Conservation (phyloP, 306 rosid species). For the Luffa acutangula region DNA sequence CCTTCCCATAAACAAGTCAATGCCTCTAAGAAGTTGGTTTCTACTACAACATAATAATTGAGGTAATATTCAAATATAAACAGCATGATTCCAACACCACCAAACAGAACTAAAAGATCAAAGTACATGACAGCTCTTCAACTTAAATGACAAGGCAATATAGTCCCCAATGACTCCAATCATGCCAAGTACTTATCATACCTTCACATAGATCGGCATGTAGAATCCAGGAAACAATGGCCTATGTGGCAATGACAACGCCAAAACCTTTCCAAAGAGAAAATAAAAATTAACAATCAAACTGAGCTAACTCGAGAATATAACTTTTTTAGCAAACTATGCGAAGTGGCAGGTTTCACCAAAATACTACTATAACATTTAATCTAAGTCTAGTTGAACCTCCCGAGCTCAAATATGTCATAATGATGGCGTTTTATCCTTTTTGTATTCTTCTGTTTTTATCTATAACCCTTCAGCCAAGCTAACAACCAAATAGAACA, state of each 20-base stretch:
- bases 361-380: not conserved
- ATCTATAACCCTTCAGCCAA: not conserved
- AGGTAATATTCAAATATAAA: not conserved
- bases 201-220: slow-evolving; percentile 98
- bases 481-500: not conserved
- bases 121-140: not conserved
- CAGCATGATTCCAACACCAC: not conserved
- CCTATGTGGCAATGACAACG: slow-evolving; percentile 87
- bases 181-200: slow-evolving; percentile 18
- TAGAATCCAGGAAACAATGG: slow-evolving; percentile 98
- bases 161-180: slow-evolving; percentile 8
- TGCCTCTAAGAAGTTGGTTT: not conserved
- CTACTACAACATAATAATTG: not conserved
- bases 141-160: not conserved
- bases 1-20: not conserved
- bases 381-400: not conserved
- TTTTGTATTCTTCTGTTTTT: not conserved
- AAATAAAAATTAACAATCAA: not conserved
- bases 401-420: not conserved
- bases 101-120: not conserved
- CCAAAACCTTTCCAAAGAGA: slow-evolving; percentile 61
- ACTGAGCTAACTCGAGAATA: not conserved
- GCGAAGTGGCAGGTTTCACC: not conserved
- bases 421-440: not conserved
- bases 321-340: not conserved